Conservation (phyloP, 2,329 filamentous ascomycete species). For the Ophiostoma populinum region DNA sequence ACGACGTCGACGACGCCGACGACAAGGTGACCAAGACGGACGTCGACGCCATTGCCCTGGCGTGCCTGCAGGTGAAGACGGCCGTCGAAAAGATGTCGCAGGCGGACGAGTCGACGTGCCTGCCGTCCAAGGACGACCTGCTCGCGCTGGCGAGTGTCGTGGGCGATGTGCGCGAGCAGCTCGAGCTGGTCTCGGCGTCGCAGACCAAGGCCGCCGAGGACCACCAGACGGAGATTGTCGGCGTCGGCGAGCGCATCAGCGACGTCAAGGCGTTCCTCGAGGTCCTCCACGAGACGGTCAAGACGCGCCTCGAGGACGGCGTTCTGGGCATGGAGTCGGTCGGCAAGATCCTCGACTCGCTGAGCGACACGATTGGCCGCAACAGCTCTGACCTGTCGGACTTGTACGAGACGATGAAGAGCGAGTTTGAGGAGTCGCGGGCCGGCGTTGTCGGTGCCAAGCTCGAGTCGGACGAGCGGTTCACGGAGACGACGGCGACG, state of each 20-base stretch:
- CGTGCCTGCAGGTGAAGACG: slow-evolving; percentile 72
- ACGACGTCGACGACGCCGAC: slow-evolving; percentile 31
- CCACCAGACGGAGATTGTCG: slow-evolving; percentile 66
- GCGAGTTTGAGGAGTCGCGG: slow-evolving; percentile 76
- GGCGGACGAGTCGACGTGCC: slow-evolving; percentile 44
- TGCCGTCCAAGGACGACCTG: slow-evolving; percentile 65
- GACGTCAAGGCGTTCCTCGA: slow-evolving; percentile 56
- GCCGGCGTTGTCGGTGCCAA: slow-evolving; percentile 64
- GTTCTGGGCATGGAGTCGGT: slow-evolving; percentile 55
- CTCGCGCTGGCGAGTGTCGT: slow-evolving; percentile 52
- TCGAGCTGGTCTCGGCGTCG: slow-evolving; percentile 50
- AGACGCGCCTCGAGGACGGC: slow-evolving; percentile 60
- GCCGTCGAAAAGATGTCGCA: slow-evolving; percentile 57
- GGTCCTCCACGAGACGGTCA: slow-evolving; percentile 61
- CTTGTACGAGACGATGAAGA: slow-evolving; percentile 57
- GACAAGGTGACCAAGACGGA: slow-evolving; percentile 66
- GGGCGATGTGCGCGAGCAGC: slow-evolving; percentile 45
- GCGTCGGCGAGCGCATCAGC: slow-evolving; percentile 54
- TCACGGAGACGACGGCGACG: slow-evolving; percentile 37
- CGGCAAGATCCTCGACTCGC: slow-evolving; percentile 48
- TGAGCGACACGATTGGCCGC: slow-evolving; percentile 44
- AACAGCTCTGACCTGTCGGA: slow-evolving; percentile 52
- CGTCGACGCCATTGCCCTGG: slow-evolving; percentile 60
- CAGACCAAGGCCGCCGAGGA: slow-evolving; percentile 69
- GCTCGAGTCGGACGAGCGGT: slow-evolving; percentile 69